A percentile compares a stretch with the other conserved stretches of the same genome.
Conservation (phyloP, 768 basidiomycete genomes). For the Mycena capillaripes region DNA sequence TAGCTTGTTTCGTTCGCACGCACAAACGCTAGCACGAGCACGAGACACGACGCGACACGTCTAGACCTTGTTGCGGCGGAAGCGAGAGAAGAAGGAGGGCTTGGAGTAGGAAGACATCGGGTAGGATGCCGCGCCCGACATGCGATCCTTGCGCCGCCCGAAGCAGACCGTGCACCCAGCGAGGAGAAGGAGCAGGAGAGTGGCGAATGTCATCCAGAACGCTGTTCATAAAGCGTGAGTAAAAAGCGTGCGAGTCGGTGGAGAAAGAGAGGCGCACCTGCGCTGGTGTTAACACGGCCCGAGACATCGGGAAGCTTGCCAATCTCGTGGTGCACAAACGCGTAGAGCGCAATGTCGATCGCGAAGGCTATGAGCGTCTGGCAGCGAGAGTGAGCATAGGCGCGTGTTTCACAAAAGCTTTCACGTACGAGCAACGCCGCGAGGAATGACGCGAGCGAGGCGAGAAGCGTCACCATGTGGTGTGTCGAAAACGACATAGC, state of each 20-base stretch:
- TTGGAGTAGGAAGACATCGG: conserved; percentile 47
- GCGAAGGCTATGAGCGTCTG: conserved; percentile 78
- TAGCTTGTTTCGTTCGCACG: neutral
- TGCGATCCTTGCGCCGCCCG: conserved; percentile 70
- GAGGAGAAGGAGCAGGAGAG: conserved; percentile 73
- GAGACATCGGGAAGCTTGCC: conserved; percentile 59
- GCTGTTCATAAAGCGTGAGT: conserved; percentile 51
- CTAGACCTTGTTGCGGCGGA: conserved; percentile 51
- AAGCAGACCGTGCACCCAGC: conserved; percentile 81
- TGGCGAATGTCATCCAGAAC: conserved; percentile 83
- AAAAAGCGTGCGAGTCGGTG: neutral
- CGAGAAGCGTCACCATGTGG: conserved; percentile 68
- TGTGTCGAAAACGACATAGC: conserved; percentile 73
- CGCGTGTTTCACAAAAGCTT: neutral
- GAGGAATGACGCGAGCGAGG: conserved; percentile 78
- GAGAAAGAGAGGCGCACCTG: conserved; percentile 61
- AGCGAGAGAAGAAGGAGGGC: conserved; percentile 50
- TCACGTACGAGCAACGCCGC: conserved; percentile 64
- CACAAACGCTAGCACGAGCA: neutral
- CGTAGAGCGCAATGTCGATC: conserved; percentile 82
- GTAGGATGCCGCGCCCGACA: conserved; percentile 56
- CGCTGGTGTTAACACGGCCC: conserved; percentile 68
- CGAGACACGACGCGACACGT: neutral
- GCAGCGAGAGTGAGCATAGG: neutral
- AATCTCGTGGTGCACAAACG: conserved; percentile 71